phyloP scores from a whole-genome alignment of 441 rosid genomes.

The Omphalea diandra region DNA sequence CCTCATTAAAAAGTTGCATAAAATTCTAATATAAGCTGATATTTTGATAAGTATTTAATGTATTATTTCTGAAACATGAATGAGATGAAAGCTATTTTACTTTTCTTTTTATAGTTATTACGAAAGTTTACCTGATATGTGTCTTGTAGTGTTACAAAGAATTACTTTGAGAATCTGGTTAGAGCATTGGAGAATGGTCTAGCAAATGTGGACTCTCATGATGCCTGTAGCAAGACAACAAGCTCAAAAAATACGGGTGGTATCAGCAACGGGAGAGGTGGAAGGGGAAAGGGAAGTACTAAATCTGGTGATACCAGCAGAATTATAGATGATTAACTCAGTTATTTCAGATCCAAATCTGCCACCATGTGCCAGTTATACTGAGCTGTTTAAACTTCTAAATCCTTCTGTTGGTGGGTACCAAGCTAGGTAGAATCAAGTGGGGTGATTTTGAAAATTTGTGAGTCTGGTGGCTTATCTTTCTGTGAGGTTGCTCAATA shows the following conservation, averaged over 20 bases:
- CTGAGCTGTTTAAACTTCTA: slow-evolving; percentile 15
- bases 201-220: slow-evolving; percentile 65
- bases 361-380: slow-evolving; percentile 27
- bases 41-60: neutral
- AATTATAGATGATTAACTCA: slow-evolving; percentile 33
- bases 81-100: neutral
- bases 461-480: slow-evolving; percentile 10
- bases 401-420: neutral
- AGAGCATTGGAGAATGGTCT: slow-evolving; percentile 86
- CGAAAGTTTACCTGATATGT: neutral
- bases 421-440: neutral
- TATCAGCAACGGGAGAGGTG: slow-evolving; percentile 46
- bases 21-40: neutral
- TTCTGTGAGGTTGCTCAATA: neutral
- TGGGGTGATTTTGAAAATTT: slow-evolving; percentile 2
- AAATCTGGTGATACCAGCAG: slow-evolving; percentile 48
- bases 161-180: slow-evolving; percentile 85
- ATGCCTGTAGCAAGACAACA: slow-evolving; percentile 48
- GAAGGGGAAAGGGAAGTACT: slow-evolving; percentile 53
- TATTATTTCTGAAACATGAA: neutral
- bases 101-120: neutral
- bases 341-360: slow-evolving; percentile 12
- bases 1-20: too few species aligned
- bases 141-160: slow-evolving; percentile 62
- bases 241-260: slow-evolving; percentile 50